A percentile compares a stretch with the other conserved stretches of the same genome.
phyloP scores from a whole-genome alignment of 495 filamentous ascomycete genomes.

The Talaromyces nanjingensis region DNA sequence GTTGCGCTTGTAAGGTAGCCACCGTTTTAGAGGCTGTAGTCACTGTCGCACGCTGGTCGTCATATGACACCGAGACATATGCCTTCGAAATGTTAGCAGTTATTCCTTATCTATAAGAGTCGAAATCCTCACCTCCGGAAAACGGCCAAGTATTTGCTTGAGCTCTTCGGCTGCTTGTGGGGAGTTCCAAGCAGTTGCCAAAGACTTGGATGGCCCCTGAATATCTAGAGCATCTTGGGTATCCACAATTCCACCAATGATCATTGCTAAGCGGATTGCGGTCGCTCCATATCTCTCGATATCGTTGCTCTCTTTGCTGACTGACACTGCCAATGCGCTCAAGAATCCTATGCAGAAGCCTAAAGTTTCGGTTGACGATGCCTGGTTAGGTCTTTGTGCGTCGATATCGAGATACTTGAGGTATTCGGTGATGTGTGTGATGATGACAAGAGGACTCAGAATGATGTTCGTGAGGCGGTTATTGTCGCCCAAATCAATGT shows the following conservation, averaged over 20 bases:
- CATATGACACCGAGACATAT: slow-evolving; percentile 12
- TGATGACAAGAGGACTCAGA: slow-evolving; percentile 31
- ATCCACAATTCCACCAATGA: slow-evolving; percentile 36
- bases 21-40: slow-evolving; percentile 20
- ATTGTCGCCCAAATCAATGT: background rate
- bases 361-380: slow-evolving; percentile 22
- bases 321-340: slow-evolving; percentile 29
- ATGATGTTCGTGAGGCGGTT: slow-evolving; percentile 21
- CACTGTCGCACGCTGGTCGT: slow-evolving; percentile 15
- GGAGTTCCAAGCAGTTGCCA: slow-evolving; percentile 20
- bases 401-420: background rate
- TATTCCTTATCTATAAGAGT: background rate
- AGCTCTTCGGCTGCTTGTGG: slow-evolving; percentile 12
- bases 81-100: slow-evolving; percentile 16
- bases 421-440: slow-evolving; percentile 30
- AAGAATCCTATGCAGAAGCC: slow-evolving; percentile 44
- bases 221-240: slow-evolving; percentile 21
- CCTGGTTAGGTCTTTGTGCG: background rate
- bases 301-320: slow-evolving; percentile 14
- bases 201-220: slow-evolving; percentile 16
- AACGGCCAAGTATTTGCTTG: slow-evolving; percentile 13
- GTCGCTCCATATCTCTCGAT: slow-evolving; percentile 29
- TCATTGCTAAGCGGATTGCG: slow-evolving; percentile 30
- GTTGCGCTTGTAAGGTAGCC: slow-evolving; percentile 17
- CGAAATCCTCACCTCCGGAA: slow-evolving; percentile 14